These are phyloP conservation scores for Cordyceps militaris DNA, from an alignment of 2,329 filamentous ascomycete species.

Conservation along the genomic window DNA sequence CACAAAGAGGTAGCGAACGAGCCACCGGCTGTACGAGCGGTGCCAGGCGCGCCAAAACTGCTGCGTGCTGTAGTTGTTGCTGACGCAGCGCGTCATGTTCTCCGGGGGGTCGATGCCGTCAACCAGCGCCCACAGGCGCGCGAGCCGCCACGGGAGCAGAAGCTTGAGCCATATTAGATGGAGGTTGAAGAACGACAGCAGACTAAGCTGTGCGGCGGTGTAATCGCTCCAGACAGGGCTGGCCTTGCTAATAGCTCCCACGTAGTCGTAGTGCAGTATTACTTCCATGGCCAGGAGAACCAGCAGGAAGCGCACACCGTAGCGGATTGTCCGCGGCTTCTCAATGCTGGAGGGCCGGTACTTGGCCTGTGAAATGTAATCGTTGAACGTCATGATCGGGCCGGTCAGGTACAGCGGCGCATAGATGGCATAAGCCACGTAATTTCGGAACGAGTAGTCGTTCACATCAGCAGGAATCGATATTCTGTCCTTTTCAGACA, in stretches of 20 bases:
- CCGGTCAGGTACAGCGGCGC: conserved; percentile 88
- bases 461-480: conserved; percentile 60
- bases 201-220: conserved; percentile 76
- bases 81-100: conserved; percentile 97
- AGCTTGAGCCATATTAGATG: conserved; percentile 98
- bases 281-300: conserved; percentile 85
- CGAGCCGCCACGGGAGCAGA: conserved; percentile 94
- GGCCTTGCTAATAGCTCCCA: conserved; percentile 82
- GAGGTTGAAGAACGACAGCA: conserved; percentile 93
- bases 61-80: conserved; percentile 84
- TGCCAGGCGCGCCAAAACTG: conserved; percentile 98
- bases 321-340: conserved; percentile 63
- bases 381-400: conserved; percentile 95
- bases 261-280: conserved; percentile 85
- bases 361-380: conserved; percentile 83
- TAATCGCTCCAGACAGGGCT: conserved; percentile 75
- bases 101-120: conserved; percentile 93
- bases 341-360: conserved; percentile 68
- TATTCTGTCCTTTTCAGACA: conserved; percentile 85
- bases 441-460: conserved; percentile 79
- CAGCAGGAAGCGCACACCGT: conserved; percentile 74
- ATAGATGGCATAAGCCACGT: conserved; percentile 83
- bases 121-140: conserved; percentile 88
- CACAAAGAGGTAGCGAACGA: conserved; percentile 87
- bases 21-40: conserved; percentile 89